A percentile compares a stretch with the other conserved stretches of the same genome.
Evolutionary conservation across 1,139 yeast species (phyloP).

Genomic region (Yamadazyma taylorii): DNA sequence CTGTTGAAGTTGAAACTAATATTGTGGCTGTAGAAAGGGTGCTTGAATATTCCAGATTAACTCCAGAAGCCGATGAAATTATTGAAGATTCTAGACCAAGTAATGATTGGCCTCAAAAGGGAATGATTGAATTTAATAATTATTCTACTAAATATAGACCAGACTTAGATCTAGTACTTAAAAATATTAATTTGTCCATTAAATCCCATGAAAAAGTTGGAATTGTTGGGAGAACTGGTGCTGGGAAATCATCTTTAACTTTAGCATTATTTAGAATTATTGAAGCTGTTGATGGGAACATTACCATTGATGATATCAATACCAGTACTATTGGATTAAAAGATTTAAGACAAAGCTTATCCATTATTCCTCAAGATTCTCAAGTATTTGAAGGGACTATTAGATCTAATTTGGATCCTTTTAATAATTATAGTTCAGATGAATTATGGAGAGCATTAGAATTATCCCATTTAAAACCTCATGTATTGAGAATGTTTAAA

Average conservation of each 20-base stretch:
- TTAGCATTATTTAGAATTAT: constrained; percentile 87
- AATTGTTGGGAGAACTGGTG: constrained; percentile 95
- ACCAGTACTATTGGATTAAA: constrained; percentile 73
- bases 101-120: constrained; percentile 73
- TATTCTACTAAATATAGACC: constrained; percentile 86
- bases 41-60: constrained; percentile 74
- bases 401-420: constrained; percentile 88
- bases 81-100: constrained; percentile 72
- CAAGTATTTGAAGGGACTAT: constrained; percentile 94
- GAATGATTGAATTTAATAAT: constrained; percentile 67
- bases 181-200: constrained; percentile 64
- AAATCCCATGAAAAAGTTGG: constrained; percentile 86
- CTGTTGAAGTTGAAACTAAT: constrained; percentile 95
- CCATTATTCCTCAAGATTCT: constrained; percentile 96
- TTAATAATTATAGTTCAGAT: constrained; percentile 64
- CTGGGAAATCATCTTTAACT: constrained; percentile 92
- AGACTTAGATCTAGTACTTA: constrained; percentile 78
- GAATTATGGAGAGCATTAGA: constrained; percentile 85
- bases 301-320: constrained; percentile 69
- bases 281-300: constrained; percentile 71
- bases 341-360: constrained; percentile 80
- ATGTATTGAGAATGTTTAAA: constrained; percentile 59
- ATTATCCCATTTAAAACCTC: constrained; percentile 79
- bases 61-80: constrained; percentile 79
- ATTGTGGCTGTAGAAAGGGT: constrained; percentile 96